A percentile compares a stretch with the other conserved stretches of the same genome.
phyloP scores from a whole-genome alignment of 1,284 basidiomycete genomes.

The Anthracocystis setariae region DNA sequence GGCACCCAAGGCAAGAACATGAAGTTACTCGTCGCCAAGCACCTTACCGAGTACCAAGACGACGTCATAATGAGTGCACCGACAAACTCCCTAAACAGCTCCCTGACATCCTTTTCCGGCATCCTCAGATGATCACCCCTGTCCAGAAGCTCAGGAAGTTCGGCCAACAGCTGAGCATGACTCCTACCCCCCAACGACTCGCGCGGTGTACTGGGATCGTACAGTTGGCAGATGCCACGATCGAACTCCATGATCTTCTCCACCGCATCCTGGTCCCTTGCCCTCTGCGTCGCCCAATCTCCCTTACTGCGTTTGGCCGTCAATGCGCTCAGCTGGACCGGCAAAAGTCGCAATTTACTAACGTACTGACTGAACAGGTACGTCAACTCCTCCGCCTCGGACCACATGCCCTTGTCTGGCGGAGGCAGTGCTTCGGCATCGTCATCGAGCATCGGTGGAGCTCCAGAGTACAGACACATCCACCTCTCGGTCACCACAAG shows the following conservation, averaged over 20 bases:
- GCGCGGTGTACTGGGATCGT: slow-evolving; percentile 11
- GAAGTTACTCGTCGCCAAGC: slow-evolving; percentile 22
- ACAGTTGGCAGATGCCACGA: slow-evolving; percentile 16
- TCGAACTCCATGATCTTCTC: slow-evolving; percentile 22
- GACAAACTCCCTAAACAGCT: slow-evolving; percentile 25
- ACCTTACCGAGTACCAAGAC: slow-evolving; percentile 21
- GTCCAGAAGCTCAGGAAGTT: slow-evolving; percentile 17
- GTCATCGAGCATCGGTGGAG: slow-evolving; percentile 37
- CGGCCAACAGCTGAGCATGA: slow-evolving; percentile 12
- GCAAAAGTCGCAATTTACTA: slow-evolving; percentile 10
- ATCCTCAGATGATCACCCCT: slow-evolving; percentile 1
- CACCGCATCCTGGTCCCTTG: slow-evolving; percentile 28
- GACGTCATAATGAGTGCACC: slow-evolving; percentile 26
- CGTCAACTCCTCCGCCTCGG: slow-evolving; percentile 7
- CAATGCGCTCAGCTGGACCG: slow-evolving; percentile 11
- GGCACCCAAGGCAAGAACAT: slow-evolving; percentile 35
- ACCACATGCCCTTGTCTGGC: slow-evolving; percentile 5
- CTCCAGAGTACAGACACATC: slow-evolving; percentile 23
- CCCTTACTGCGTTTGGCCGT: slow-evolving; percentile 12
- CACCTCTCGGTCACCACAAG: slow-evolving; percentile 27
- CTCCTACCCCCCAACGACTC: background rate
- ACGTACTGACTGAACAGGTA: slow-evolving; percentile 13
- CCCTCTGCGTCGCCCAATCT: slow-evolving; percentile 23
- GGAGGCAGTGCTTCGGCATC: slow-evolving; percentile 15
- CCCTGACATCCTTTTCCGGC: slow-evolving; percentile 10